Evolutionary conservation across 2,329 filamentous ascomycete species (phyloP).

Genomic region (Apiospora hydei): DNA sequence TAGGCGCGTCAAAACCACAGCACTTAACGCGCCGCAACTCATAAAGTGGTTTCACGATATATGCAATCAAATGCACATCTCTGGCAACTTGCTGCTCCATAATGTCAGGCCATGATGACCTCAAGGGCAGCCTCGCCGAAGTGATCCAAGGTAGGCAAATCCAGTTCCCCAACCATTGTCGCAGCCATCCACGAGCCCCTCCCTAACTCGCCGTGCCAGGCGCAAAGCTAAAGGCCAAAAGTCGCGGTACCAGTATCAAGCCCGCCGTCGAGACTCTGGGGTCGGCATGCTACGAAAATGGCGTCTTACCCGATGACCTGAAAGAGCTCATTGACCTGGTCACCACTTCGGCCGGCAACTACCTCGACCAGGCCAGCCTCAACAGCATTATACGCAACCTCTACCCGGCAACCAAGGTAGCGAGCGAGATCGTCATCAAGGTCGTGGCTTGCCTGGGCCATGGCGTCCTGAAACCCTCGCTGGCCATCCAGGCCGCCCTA

Average conservation of each 20-base stretch:
- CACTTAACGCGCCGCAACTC: conserved; percentile 10
- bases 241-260: conserved; percentile 68
- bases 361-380: conserved; percentile 79
- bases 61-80: not conserved
- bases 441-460: conserved; percentile 79
- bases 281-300: conserved; percentile 70
- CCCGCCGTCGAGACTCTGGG: conserved; percentile 69
- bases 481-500: conserved; percentile 73
- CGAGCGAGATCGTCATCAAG: conserved; percentile 66
- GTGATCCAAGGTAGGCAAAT: conserved; percentile 13
- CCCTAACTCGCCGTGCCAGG: conserved; percentile 48
- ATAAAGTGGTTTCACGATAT: not conserved
- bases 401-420: conserved; percentile 74
- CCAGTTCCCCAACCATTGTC: not conserved
- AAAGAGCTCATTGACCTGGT: conserved; percentile 71
- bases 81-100: not conserved
- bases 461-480: conserved; percentile 76
- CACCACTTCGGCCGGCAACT: conserved; percentile 61
- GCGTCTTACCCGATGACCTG: conserved; percentile 68
- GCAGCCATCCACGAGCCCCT: not conserved
- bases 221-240: conserved; percentile 69
- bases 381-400: conserved; percentile 74
- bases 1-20: conserved; percentile 14
- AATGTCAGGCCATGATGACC: conserved; percentile 17
- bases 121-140: conserved; percentile 17